phyloP scores from a whole-genome alignment of 306 rosid genomes.

The Benincasa hispida region DNA sequence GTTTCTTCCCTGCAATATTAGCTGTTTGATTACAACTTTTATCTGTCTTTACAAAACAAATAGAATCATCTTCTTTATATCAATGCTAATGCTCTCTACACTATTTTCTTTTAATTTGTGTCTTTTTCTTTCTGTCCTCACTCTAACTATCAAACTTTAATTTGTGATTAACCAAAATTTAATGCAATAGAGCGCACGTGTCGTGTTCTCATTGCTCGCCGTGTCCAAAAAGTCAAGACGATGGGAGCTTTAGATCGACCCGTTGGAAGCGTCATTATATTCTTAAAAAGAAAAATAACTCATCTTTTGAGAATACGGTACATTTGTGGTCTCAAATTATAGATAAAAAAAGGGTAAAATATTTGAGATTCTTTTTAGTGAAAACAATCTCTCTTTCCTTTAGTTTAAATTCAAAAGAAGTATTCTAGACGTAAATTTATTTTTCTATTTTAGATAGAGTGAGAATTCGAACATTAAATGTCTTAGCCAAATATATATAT shows the following conservation, averaged over 20 bases:
- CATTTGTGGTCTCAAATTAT: background rate
- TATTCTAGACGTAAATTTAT: background rate
- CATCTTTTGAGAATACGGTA: background rate
- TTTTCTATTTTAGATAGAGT: too few species aligned
- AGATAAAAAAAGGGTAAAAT: background rate
- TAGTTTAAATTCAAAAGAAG: background rate
- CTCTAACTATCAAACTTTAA: background rate
- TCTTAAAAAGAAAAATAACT: background rate
- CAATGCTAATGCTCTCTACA: background rate
- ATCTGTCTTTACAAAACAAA: slow-evolving; percentile 11
- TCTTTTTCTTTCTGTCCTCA: background rate
- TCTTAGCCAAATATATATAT: too few species aligned
- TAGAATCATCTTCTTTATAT: background rate
- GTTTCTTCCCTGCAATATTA: slow-evolving; percentile 17
- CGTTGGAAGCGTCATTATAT: background rate
- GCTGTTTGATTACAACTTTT: slow-evolving; percentile 34
- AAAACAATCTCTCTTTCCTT: background rate
- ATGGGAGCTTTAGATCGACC: background rate
- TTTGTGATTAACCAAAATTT: background rate
- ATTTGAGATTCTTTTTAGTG: background rate
- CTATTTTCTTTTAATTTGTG: background rate
- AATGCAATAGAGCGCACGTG: background rate
- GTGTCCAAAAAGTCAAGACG: background rate
- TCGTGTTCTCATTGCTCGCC: background rate
- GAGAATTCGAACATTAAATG: too few species aligned